Conservation (phyloP, 2,329 filamentous ascomycete species). For the Neonectria coccinea region DNA sequence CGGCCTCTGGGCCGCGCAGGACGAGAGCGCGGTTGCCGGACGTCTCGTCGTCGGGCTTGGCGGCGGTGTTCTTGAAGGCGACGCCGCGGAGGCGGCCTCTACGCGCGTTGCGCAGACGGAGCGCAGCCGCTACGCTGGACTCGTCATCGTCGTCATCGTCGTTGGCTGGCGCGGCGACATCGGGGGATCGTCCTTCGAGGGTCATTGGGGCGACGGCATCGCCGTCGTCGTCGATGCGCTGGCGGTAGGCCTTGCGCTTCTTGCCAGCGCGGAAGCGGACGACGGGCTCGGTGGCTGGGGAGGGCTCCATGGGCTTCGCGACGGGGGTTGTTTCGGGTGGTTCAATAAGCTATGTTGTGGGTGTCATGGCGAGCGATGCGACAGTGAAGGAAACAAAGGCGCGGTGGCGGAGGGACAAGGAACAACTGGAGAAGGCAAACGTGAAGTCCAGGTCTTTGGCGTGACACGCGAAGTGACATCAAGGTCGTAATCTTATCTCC, state of each 20-base stretch:
- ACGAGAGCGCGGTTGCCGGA: slow-evolving; percentile 52
- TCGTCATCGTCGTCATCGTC: slow-evolving; percentile 23
- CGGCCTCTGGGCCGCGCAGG: slow-evolving; percentile 49
- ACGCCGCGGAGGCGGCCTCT: slow-evolving; percentile 66
- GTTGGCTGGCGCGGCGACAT: slow-evolving; percentile 13
- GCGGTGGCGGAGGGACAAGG: slow-evolving; percentile 2
- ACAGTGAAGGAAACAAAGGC: not conserved
- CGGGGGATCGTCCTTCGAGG: slow-evolving; percentile 1
- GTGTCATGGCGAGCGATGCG: slow-evolving; percentile 11
- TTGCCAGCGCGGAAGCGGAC: slow-evolving; percentile 68
- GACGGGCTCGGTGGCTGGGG: slow-evolving; percentile 38
- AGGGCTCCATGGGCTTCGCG: slow-evolving; percentile 37
- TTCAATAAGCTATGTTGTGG: not conserved
- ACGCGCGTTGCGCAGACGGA: slow-evolving; percentile 65
- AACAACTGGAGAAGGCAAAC: not conserved
- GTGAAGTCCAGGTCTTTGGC: not conserved
- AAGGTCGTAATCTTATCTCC: slow-evolving; percentile 11
- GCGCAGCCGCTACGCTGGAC: slow-evolving; percentile 58
- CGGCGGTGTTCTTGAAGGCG: slow-evolving; percentile 60
- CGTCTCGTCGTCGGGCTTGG: slow-evolving; percentile 35
- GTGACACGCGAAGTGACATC: slow-evolving; percentile 8
- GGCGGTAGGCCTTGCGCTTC: slow-evolving; percentile 71
- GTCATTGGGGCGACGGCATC: slow-evolving; percentile 1
- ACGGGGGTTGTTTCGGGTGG: slow-evolving; percentile 7
- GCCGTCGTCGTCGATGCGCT: slow-evolving; percentile 56